Base-by-base conservation (phyloP, 169 alveolate species). In the Plasmodium relictum region DNA sequence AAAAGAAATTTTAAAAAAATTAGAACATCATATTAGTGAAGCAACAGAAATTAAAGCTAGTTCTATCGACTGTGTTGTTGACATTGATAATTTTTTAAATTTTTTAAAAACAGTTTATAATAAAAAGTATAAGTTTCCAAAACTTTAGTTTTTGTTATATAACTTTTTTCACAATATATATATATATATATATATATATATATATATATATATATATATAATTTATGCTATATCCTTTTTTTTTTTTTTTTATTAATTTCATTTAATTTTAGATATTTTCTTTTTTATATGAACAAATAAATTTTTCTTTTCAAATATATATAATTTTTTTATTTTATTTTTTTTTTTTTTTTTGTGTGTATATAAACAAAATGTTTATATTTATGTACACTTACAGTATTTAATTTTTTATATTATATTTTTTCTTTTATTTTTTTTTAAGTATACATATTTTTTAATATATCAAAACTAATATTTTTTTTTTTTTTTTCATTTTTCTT, bases 1-100 rank as follows among this genome's bases (percentile, higher is more conserved):
- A 45, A 83, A 83, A 66, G 85, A 83, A 39, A 66, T 83, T 22
- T 44, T 83, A 48, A 83, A 83, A 68, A 83, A 83, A 48, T 39
- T 83, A 48, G 91, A 83, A 54, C 41, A 83, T 20, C 69, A 68
- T 54, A 83, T 83, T 31, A 83, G 73, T 61, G 59, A 83, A 52
- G 91, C 91, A 10, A 68, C 61, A 26, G 91, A 83, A 83, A 83
- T 83, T 12, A 83, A 83, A 54, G 91, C 85, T 12, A 83, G 91
- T 14, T 83, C 91, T 12, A 83, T 68, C 37, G 91, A 83, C 44
- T 83, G 73, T 56, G 66, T 83, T 37, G 83, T 83, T 68, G 91
- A 83, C 63, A 66, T 83, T 7, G 83, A 83, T 16, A 83, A 66
- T 24, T 83, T 83, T 68, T 9, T 83, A n/a, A 59, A 45, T 18